Conservation (phyloP, 192 early-diverging fungal species). For the Mortierella claussenii region DNA sequence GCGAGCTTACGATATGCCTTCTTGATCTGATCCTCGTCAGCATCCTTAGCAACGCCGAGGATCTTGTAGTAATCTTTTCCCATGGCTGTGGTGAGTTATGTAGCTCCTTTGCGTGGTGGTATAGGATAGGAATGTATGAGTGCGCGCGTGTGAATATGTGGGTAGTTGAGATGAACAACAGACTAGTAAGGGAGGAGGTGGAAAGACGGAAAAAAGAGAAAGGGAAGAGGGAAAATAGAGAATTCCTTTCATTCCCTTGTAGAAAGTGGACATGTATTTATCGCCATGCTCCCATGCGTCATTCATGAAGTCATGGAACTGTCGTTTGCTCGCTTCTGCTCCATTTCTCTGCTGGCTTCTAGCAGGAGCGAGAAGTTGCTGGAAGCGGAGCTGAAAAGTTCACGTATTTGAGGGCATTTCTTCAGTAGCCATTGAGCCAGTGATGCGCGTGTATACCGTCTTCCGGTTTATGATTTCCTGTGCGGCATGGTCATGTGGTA, state of each 20-base stretch:
- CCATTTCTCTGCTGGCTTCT: too few species aligned
- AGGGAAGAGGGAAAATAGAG: background rate
- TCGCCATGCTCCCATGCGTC: too few species aligned
- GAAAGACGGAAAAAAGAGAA: background rate
- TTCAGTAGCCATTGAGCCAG: too few species aligned
- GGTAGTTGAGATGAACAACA: background rate
- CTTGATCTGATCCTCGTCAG: slow-evolving; percentile 76
- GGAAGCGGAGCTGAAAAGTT: too few species aligned
- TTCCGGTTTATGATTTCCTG: too few species aligned
- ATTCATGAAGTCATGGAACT: slow-evolving; percentile 1
- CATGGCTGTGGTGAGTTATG: slow-evolving; percentile 7
- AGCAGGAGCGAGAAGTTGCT: background rate
- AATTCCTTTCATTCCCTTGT: background rate
- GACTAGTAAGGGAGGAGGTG: background rate
- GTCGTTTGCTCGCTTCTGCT: background rate
- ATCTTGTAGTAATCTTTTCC: slow-evolving; percentile 73
- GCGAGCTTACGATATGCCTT: slow-evolving; percentile 79
- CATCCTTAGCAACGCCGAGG: slow-evolving; percentile 68
- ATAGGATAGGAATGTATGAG: background rate
- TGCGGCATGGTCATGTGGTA: too few species aligned
- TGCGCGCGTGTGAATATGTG: slow-evolving; percentile 6
- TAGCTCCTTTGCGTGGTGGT: background rate
- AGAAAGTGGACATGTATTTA: too few species aligned
- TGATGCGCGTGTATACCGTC: too few species aligned
- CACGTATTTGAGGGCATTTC: too few species aligned